Conservation (phyloP, 2,329 filamentous ascomycete species). For the Xylariaceae sp. region DNA sequence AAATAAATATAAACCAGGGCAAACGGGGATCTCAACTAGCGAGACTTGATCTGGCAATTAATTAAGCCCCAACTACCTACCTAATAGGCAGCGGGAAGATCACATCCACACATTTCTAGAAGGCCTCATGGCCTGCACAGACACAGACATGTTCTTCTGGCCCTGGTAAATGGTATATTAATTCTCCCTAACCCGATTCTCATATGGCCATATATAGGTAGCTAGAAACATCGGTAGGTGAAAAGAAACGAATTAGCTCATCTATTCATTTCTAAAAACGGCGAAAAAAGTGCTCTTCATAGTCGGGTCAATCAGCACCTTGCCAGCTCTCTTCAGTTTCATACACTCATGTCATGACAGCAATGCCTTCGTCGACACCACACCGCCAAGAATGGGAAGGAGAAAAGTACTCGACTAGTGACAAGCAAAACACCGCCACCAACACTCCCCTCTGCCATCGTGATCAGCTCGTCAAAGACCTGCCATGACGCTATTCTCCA, state of each 20-base stretch:
- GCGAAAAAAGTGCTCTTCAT: not conserved
- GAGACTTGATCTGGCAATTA: not conserved
- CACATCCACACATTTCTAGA: not conserved
- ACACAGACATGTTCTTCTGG: not conserved
- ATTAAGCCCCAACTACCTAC: not conserved
- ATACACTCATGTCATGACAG: slow-evolving; percentile 2
- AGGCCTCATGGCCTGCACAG: not conserved
- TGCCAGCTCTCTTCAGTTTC: slow-evolving; percentile 1
- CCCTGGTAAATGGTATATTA: not conserved
- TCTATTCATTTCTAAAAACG: slow-evolving; percentile 10
- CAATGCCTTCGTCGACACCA: not conserved
- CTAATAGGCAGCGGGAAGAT: not conserved
- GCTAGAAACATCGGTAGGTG: not conserved
- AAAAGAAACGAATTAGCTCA: slow-evolving; percentile 8
- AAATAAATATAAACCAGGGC: too few species aligned
- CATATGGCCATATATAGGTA: not conserved
- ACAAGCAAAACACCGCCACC: not conserved
- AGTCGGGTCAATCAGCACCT: not conserved
- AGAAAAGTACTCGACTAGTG: not conserved
- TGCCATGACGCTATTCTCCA: not conserved
- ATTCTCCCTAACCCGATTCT: not conserved
- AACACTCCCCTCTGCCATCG: not conserved
- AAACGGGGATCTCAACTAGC: too few species aligned
- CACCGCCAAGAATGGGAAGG: not conserved
- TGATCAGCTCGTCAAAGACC: not conserved